phyloP scores from a whole-genome alignment of 345 rosid genomes.

The Populus ilicifolia region DNA sequence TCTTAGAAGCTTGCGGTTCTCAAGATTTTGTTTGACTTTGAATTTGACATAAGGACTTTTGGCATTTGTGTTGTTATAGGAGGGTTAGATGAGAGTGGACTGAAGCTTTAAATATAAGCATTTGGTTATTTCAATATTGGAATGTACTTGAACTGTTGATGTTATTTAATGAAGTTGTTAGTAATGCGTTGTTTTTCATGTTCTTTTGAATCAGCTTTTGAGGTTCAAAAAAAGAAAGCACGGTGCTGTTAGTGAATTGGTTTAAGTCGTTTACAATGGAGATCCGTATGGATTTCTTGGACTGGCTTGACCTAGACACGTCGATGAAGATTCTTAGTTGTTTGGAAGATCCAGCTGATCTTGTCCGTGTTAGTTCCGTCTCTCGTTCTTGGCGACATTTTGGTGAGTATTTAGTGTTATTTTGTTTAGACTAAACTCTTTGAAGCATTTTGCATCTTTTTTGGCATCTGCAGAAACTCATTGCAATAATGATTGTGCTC shows the following conservation, averaged over 20 bases:
- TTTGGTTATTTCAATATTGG: neutral
- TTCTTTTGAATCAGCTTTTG: conserved; percentile 6
- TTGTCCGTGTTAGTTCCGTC: conserved; percentile 58
- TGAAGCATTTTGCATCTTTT: neutral
- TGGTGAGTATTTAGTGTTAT: conserved; percentile 40
- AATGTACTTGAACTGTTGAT: neutral
- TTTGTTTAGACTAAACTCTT: neutral
- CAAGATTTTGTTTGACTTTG: neutral
- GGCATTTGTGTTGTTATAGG: neutral
- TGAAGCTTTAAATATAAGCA: neutral
- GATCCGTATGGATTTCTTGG: conserved; percentile 47
- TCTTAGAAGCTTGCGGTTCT: neutral
- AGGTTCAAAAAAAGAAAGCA: neutral
- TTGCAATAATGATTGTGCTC: neutral
- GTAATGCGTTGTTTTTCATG: neutral
- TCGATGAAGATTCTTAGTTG: conserved; percentile 41
- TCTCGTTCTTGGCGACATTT: conserved; percentile 64
- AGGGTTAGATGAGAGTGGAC: neutral
- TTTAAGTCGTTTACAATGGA: conserved; percentile 24
- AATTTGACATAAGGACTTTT: neutral
- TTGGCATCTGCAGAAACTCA: neutral
- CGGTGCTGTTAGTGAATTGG: neutral
- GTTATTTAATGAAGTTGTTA: neutral
- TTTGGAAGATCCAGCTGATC: conserved; percentile 65
- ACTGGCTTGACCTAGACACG: conserved; percentile 42